Evolutionary conservation across 257 asterid species (phyloP).

Genomic region (Nicotiana sylvestris): DNA sequence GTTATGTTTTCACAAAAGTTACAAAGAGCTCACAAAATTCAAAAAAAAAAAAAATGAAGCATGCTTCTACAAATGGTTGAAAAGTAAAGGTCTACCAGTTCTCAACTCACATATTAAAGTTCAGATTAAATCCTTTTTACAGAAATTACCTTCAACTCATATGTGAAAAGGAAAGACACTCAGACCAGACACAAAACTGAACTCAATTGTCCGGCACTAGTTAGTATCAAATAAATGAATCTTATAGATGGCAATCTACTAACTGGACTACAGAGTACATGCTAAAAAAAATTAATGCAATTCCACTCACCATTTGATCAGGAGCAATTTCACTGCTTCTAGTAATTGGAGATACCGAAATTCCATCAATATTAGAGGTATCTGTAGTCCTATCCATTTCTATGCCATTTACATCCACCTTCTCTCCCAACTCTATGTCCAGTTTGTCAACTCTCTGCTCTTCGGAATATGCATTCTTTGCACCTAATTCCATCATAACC

Average conservation of each 20-base stretch:
- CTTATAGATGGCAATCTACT: background rate
- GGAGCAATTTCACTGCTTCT: constrained; percentile 25
- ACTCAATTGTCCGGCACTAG: background rate
- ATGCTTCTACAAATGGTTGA: background rate
- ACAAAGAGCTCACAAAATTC: background rate
- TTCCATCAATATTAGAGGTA: constrained; percentile 23
- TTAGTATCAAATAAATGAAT: background rate
- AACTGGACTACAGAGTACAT: background rate
- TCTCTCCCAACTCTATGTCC: constrained; percentile 24
- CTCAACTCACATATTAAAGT: background rate
- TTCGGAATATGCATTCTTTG: constrained; percentile 16
- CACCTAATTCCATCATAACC: constrained; percentile 26
- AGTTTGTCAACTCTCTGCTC: constrained; percentile 22
- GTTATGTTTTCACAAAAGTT: background rate
- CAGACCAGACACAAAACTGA: background rate
- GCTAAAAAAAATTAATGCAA: background rate
- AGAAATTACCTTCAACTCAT: background rate
- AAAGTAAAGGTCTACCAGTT: constrained; percentile 5
- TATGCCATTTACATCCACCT: constrained; percentile 10
- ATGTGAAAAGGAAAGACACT: background rate
- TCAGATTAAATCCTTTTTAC: background rate
- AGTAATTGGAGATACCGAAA: constrained; percentile 22
- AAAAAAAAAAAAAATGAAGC: background rate
- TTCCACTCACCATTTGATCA: constrained; percentile 33
- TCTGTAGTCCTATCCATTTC: constrained; percentile 21